These are phyloP conservation scores for Saccharomycopsis hybrid DNA, from an alignment of 1,139 yeast genomes.

Conservation along the genomic window DNA sequence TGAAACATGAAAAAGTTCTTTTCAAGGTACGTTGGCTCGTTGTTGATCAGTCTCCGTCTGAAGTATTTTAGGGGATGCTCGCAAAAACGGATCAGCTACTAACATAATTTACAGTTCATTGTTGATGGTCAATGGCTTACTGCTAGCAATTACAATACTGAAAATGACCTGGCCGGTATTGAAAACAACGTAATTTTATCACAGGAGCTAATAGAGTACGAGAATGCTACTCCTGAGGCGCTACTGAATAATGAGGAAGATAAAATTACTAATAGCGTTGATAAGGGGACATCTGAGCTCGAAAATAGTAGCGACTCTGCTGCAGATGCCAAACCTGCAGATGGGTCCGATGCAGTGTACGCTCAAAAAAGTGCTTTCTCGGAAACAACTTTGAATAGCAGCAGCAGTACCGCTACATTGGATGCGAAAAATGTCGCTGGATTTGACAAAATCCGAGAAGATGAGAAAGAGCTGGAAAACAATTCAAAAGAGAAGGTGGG, in stretches of 20 bases:
- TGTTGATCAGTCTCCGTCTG: too few relatives aligned
- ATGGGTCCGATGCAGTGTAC: too few relatives aligned
- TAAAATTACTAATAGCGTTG: not conserved
- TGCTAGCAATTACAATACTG: slow-evolving; percentile 34
- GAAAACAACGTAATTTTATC: slow-evolving; percentile 46
- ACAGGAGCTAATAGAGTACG: slow-evolving; percentile 31
- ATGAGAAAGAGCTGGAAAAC: too few relatives aligned
- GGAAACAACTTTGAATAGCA: not conserved
- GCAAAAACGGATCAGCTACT: too few relatives aligned
- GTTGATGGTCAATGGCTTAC: slow-evolving; percentile 63
- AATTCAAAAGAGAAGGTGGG: too few relatives aligned
- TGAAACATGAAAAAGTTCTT: slow-evolving; percentile 32
- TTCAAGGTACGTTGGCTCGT: slow-evolving; percentile 41
- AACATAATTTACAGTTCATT: slow-evolving; percentile 37
- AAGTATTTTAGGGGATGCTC: too few relatives aligned
- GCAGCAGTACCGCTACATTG: slow-evolving; percentile 3
- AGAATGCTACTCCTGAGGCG: too few relatives aligned
- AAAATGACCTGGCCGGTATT: slow-evolving; percentile 42
- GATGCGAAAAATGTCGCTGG: too few relatives aligned
- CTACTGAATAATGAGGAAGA: too few relatives aligned
- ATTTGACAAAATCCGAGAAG: too few relatives aligned
- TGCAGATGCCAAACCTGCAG: not conserved
- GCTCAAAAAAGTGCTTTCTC: not conserved
- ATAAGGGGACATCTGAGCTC: too few relatives aligned
- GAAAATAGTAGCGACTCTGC: too few relatives aligned